A percentile compares a stretch with the other conserved stretches of the same genome.
Evolutionary conservation across 2,329 filamentous ascomycete genomes (phyloP).

Genomic region (Penicillium vulpinum): DNA sequence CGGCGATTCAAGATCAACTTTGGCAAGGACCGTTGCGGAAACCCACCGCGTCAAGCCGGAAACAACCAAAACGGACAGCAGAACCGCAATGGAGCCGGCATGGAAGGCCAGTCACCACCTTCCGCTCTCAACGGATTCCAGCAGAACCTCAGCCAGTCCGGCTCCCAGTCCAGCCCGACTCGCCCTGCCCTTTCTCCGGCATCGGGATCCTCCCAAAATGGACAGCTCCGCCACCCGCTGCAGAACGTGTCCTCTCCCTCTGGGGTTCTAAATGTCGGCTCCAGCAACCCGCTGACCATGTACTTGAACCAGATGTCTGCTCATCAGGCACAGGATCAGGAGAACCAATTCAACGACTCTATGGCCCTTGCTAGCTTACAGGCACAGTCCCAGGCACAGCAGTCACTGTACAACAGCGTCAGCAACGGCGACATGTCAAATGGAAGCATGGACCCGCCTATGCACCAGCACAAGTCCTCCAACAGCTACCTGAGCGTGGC

Average conservation of each 20-base stretch:
- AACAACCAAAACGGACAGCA: constrained; percentile 57
- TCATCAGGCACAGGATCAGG: constrained; percentile 66
- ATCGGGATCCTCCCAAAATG: constrained; percentile 58
- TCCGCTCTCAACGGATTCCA: constrained; percentile 61
- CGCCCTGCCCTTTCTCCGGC: constrained; percentile 55
- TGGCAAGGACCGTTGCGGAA: constrained; percentile 96
- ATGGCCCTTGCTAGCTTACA: constrained; percentile 48
- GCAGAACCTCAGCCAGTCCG: constrained; percentile 53
- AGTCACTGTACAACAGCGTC: constrained; percentile 74
- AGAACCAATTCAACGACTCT: constrained; percentile 46
- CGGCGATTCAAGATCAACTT: constrained; percentile 99
- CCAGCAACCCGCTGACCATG: constrained; percentile 87
- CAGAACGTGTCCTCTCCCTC: constrained; percentile 60
- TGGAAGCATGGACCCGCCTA: constrained; percentile 50
- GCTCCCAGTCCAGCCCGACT: constrained; percentile 62
- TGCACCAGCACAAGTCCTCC: constrained; percentile 61
- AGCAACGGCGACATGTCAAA: constrained; percentile 64
- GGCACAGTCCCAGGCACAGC: constrained; percentile 71
- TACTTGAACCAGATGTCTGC: constrained; percentile 77
- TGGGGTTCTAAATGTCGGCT: constrained; percentile 73
- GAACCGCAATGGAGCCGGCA: constrained; percentile 60
- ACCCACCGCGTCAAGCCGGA: constrained; percentile 84
- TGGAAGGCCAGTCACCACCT: constrained; percentile 56
- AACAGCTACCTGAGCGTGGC: constrained; percentile 59
- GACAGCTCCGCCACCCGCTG: constrained; percentile 60